phyloP scores from a whole-genome alignment of 495 filamentous ascomycete genomes.

The Penicillium dipodomyicola region DNA sequence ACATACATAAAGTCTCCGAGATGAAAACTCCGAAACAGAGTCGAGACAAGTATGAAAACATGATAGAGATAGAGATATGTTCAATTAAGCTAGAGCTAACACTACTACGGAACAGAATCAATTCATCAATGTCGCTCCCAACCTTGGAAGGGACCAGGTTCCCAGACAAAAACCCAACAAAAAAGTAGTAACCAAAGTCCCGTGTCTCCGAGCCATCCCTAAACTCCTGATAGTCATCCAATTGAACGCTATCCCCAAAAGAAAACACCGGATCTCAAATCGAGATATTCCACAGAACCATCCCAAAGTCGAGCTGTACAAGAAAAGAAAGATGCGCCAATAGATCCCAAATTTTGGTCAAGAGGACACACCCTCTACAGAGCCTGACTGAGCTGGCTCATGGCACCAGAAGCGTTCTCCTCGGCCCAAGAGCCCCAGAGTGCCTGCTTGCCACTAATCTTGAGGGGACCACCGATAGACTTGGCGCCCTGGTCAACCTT shows the following conservation, averaged over 20 bases:
- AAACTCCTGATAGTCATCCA: constrained; percentile 28
- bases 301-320: constrained; percentile 38
- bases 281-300: constrained; percentile 21
- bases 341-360: constrained; percentile 16
- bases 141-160: constrained; percentile 2
- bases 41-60: neutral
- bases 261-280: constrained; percentile 26
- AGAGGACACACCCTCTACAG: constrained; percentile 21
- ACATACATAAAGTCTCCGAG: neutral
- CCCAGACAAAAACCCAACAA: constrained; percentile 18
- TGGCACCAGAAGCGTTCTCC: constrained; percentile 63
- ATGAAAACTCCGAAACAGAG: neutral
- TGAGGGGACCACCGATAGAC: constrained; percentile 69
- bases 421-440: constrained; percentile 97
- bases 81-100: constrained; percentile 29
- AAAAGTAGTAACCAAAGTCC: constrained; percentile 20
- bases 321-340: constrained; percentile 27
- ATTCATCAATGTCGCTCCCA: constrained; percentile 13
- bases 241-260: constrained; percentile 22
- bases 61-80: constrained; percentile 20
- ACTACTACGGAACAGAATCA: constrained; percentile 15
- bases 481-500: constrained; percentile 88
- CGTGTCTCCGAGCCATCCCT: constrained; percentile 22
- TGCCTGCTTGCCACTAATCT: constrained; percentile 81
- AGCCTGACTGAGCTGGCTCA: constrained; percentile 34